These are phyloP conservation scores for Baeospora myosura DNA, from an alignment of 1,284 basidiomycete species.

Conservation along the genomic window DNA sequence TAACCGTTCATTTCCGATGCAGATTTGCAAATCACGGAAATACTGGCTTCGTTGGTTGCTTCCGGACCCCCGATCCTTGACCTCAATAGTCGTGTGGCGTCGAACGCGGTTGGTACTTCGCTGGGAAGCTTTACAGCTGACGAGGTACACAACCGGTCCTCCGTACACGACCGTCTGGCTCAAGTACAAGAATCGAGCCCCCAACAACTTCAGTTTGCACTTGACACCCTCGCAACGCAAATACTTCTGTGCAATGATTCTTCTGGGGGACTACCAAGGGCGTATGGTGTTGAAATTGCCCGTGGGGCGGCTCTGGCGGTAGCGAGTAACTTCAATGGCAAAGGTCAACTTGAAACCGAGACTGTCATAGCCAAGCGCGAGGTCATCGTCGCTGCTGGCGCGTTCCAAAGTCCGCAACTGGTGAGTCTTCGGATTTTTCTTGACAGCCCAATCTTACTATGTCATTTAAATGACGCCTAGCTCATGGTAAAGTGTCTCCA, in stretches of 20 bases:
- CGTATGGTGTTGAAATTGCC: conserved; percentile 14
- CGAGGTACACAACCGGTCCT: conserved; percentile 16
- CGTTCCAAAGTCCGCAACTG: conserved; percentile 17
- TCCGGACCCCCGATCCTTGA: too few species aligned
- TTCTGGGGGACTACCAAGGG: conserved; percentile 5
- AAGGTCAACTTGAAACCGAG: conserved; percentile 10
- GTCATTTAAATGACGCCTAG: too few species aligned
- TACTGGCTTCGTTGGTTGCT: too few species aligned
- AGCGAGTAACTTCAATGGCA: conserved; percentile 14
- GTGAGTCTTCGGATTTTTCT: conserved; percentile 7
- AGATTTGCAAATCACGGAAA: too few species aligned
- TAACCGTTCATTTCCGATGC: too few species aligned
- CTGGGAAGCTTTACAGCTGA: conserved; percentile 16
- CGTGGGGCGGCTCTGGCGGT: conserved; percentile 10
- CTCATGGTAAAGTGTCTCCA: too few species aligned
- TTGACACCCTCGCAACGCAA: conserved; percentile 18
- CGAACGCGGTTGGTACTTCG: conserved; percentile 14
- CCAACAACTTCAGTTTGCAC: conserved; percentile 12
- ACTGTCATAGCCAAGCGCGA: conserved; percentile 13
- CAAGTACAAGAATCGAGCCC: conserved; percentile 9
- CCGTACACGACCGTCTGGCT: conserved; percentile 16
- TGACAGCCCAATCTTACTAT: too few species aligned
- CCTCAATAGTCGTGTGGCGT: conserved; percentile 14
- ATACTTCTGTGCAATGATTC: conserved; percentile 11
- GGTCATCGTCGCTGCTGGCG: conserved; percentile 17